Conservation (phyloP, 306 rosid genomes). For the Inga leiocalycina region DNA sequence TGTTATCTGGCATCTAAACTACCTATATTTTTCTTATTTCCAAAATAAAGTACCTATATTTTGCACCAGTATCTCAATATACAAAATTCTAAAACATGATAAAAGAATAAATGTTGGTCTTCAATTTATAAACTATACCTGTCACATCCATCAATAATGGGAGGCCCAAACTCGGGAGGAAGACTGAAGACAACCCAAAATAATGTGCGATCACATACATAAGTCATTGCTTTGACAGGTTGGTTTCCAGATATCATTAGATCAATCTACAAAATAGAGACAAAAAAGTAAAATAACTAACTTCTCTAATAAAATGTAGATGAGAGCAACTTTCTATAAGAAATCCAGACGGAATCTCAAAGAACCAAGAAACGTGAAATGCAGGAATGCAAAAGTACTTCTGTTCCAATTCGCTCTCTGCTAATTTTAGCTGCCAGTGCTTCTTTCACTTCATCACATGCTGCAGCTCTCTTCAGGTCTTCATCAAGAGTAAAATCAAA, state of each 20-base stretch:
- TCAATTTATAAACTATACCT: constrained; percentile 50
- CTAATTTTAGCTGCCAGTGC: constrained; percentile 89
- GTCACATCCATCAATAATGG: constrained; percentile 66
- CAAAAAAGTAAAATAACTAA: constrained; percentile 18
- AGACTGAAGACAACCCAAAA: constrained; percentile 78
- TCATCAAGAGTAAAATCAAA: constrained; percentile 76
- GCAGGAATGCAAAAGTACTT: constrained; percentile 48
- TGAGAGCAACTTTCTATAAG: constrained; percentile 1
- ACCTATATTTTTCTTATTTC: not conserved
- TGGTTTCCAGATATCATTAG: constrained; percentile 86
- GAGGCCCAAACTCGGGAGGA: constrained; percentile 65
- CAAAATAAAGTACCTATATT: not conserved
- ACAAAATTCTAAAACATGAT: not conserved
- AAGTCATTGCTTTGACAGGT: constrained; percentile 81
- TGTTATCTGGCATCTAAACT: not conserved
- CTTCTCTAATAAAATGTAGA: constrained; percentile 6
- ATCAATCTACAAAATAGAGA: constrained; percentile 53
- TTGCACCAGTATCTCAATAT: not conserved
- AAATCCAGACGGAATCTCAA: constrained; percentile 17
- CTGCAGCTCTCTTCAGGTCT: constrained; percentile 85
- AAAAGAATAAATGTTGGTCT: not conserved
- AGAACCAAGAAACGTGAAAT: not conserved
- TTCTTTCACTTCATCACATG: constrained; percentile 77
- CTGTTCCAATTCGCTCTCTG: constrained; percentile 90
- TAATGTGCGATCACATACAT: constrained; percentile 64